phyloP scores from a whole-genome alignment of 352 stramenopile genomes.

The Pythium sukuiense region DNA sequence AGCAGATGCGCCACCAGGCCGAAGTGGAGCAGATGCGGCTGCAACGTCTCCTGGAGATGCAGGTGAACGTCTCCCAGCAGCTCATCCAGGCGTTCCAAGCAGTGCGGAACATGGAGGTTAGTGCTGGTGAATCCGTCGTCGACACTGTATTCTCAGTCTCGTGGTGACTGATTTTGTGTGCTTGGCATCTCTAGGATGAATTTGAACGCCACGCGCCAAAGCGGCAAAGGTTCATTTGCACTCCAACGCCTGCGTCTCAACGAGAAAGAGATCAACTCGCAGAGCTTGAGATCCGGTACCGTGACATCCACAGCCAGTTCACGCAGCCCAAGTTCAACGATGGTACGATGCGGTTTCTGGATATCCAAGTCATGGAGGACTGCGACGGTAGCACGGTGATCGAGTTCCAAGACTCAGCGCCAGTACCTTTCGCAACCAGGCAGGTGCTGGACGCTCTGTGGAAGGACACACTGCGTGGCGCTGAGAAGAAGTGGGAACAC shows the following conservation, averaged over 20 bases:
- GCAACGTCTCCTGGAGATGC: background rate
- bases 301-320: slow-evolving; percentile 2
- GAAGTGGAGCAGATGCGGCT: slow-evolving; percentile 10
- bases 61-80: background rate
- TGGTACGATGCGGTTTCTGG: slow-evolving; percentile 7
- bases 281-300: background rate
- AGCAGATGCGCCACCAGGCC: background rate
- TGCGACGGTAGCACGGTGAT: background rate
- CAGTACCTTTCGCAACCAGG: background rate
- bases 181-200: background rate
- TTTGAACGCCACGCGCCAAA: background rate
- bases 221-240: background rate
- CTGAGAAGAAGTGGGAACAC: background rate
- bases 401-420: background rate
- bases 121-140: background rate
- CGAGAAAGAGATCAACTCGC: background rate
- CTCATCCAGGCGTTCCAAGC: slow-evolving; percentile 9
- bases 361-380: slow-evolving; percentile 3
- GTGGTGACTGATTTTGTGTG: background rate
- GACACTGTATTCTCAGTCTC: background rate
- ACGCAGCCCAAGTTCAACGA: slow-evolving; percentile 10
- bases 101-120: background rate
- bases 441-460: slow-evolving; percentile 9
- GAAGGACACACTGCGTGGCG: background rate
- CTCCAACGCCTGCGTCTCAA: background rate